These are phyloP conservation scores for Endotrypanum monterogeii DNA, from an alignment of 208 protist species.

Conservation along the genomic window DNA sequence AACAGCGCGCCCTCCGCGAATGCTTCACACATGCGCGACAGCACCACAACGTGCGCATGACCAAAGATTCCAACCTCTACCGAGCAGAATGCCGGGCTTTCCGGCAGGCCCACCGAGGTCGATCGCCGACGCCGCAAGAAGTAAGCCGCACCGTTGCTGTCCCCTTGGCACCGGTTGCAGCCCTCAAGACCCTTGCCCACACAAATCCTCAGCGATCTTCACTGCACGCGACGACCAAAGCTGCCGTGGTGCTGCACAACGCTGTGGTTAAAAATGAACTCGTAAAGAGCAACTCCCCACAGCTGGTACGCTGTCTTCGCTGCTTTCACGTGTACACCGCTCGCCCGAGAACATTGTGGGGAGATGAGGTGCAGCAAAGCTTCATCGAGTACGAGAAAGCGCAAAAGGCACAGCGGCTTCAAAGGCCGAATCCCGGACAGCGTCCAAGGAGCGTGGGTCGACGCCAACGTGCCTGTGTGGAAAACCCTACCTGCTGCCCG, in stretches of 20 bases:
- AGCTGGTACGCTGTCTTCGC: slow-evolving; percentile 71
- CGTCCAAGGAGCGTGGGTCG: slow-evolving; percentile 48
- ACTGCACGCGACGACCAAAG: slow-evolving; percentile 39
- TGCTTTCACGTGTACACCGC: slow-evolving; percentile 87
- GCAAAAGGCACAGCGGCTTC: slow-evolving; percentile 26
- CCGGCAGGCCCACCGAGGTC: slow-evolving; percentile 48
- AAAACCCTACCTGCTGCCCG: slow-evolving; percentile 57
- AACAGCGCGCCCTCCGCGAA: slow-evolving; percentile 27
- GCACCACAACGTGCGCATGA: slow-evolving; percentile 49
- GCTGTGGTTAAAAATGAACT: slow-evolving; percentile 54
- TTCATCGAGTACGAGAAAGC: slow-evolving; percentile 59
- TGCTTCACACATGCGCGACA: slow-evolving; percentile 33
- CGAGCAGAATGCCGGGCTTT: slow-evolving; percentile 54
- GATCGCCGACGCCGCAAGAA: slow-evolving; percentile 37
- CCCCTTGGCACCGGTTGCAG: slow-evolving; percentile 59
- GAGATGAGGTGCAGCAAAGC: slow-evolving; percentile 66
- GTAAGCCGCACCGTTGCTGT: slow-evolving; percentile 60
- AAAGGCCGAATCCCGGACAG: slow-evolving; percentile 44
- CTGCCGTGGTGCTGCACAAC: slow-evolving; percentile 68
- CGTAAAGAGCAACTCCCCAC: slow-evolving; percentile 57
- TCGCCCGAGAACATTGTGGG: slow-evolving; percentile 63
- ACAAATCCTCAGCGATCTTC: slow-evolving; percentile 20
- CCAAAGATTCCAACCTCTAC: slow-evolving; percentile 58
- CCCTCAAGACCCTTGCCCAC: slow-evolving; percentile 56
- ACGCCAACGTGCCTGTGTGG: slow-evolving; percentile 22